Percentiles rank a stretch among this genome's conserved stretches.
phyloP scores from a whole-genome alignment of 306 rosid genomes.

The Vigna nakashimae region DNA sequence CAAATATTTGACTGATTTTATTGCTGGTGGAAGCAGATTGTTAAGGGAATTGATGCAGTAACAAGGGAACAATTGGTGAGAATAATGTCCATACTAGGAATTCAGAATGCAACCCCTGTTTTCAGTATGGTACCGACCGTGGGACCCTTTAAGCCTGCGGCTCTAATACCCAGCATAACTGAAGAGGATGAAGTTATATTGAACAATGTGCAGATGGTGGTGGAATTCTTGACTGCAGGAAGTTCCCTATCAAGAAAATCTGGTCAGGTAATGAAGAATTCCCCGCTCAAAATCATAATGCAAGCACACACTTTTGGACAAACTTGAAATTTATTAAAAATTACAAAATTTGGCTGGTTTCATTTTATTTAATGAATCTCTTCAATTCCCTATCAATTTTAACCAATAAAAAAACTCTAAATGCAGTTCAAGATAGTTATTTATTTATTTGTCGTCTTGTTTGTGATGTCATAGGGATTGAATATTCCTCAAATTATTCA shows the following conservation, averaged over 20 bases:
- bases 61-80: conserved; percentile 93
- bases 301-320: neutral
- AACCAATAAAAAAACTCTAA: too few species aligned
- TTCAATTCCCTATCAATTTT: too few species aligned
- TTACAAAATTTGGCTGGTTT: too few species aligned
- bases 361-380: neutral
- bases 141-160: conserved; percentile 81
- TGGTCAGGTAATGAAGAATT: conserved; percentile 64
- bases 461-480: conserved; percentile 55
- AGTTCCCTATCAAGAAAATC: conserved; percentile 71
- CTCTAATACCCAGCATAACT: conserved; percentile 79
- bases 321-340: neutral
- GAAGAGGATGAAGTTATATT: conserved; percentile 90
- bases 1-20: conserved; percentile 14
- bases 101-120: conserved; percentile 78
- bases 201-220: conserved; percentile 87
- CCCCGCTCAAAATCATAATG: neutral
- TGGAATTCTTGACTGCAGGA: conserved; percentile 87
- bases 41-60: conserved; percentile 94
- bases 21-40: conserved; percentile 68
- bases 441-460: conserved; percentile 8
- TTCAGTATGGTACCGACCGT: conserved; percentile 87
- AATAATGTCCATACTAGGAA: conserved; percentile 71
- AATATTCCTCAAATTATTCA: conserved; percentile 67
- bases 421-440: conserved; percentile 12